Conservation (phyloP, 1,284 basidiomycete species). For the Thecaphora thlaspeos region DNA sequence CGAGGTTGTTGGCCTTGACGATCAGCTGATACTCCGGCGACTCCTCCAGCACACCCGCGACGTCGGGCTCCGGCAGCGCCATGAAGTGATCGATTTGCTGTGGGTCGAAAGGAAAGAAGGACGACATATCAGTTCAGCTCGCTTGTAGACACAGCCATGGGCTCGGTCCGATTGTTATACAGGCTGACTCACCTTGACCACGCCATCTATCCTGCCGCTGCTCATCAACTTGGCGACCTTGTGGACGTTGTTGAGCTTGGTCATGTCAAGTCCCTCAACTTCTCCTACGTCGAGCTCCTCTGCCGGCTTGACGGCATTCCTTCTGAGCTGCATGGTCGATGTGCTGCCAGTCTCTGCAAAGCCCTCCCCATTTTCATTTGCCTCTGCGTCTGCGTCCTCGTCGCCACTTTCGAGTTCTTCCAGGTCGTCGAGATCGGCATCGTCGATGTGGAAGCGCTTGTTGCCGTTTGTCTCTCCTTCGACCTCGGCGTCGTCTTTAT, state of each 20-base stretch:
- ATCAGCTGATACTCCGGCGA: constrained; percentile 96
- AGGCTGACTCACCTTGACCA: constrained; percentile 72
- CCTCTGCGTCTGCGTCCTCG: constrained; percentile 22
- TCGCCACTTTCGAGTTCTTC: constrained; percentile 36
- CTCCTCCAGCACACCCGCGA: constrained; percentile 75
- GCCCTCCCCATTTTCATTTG: constrained; percentile 9
- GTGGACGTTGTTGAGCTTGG: constrained; percentile 77
- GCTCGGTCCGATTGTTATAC: no score
- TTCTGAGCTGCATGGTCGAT: constrained; percentile 63
- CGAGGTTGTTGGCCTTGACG: constrained; percentile 94
- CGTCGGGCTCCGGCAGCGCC: constrained; percentile 71
- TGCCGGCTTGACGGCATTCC: constrained; percentile 85
- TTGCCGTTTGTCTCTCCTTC: not conserved
- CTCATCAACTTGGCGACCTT: constrained; percentile 85
- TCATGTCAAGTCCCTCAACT: constrained; percentile 86
- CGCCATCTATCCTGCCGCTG: constrained; percentile 79
- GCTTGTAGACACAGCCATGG: no score
- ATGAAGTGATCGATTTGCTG: constrained; percentile 74
- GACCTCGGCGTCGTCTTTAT: constrained; percentile 43
- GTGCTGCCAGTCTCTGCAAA: constrained; percentile 4
- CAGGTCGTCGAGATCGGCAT: constrained; percentile 46
- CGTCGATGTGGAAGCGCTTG: constrained; percentile 14
- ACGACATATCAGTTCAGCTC: no score
- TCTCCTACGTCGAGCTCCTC: constrained; percentile 90
- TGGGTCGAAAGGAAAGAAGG: not conserved